Percentiles rank a stretch among this genome's conserved stretches.
Conservation (phyloP, 2,329 filamentous ascomycete species). For the Ophiostoma australiae region DNA sequence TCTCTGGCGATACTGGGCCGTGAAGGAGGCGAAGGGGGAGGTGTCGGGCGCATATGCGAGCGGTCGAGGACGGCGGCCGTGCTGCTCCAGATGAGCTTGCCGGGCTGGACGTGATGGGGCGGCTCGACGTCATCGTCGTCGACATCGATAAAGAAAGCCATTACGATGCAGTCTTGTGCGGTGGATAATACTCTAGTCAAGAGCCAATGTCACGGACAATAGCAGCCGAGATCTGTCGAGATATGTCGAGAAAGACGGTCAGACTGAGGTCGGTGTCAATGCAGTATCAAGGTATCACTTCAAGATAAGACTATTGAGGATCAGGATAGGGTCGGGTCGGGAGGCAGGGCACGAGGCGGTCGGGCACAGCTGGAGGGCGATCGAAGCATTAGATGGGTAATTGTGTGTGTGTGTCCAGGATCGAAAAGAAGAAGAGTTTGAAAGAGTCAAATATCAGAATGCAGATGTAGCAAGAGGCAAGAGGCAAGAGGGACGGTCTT, state of each 20-base stretch:
- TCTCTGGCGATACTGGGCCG: not conserved
- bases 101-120: slow-evolving; percentile 29
- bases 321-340: not conserved
- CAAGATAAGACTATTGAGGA: not conserved
- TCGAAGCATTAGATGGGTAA: slow-evolving; percentile 1
- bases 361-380: slow-evolving; percentile 9
- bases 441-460: not conserved
- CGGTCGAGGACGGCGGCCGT: slow-evolving; percentile 21
- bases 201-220: not conserved
- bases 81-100: slow-evolving; percentile 30
- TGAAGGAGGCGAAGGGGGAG: slow-evolving; percentile 21
- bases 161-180: slow-evolving; percentile 19
- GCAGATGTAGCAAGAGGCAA: not conserved
- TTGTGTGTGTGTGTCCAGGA: not conserved
- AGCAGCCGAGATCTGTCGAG: not conserved
- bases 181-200: not conserved
- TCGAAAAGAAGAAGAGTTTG: not conserved
- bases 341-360: slow-evolving; percentile 9
- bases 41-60: slow-evolving; percentile 18
- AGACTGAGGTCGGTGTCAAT: slow-evolving; percentile 8
- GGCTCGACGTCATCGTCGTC: slow-evolving; percentile 33
- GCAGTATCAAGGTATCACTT: slow-evolving; percentile 8
- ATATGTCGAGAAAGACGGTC: slow-evolving; percentile 6
- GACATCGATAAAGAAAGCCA: slow-evolving; percentile 36
- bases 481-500: not conserved